Evolutionary conservation across 805 yeast species (phyloP), one percentile per base, ranked within the genome.

Genomic region (Kodamaea sagamina): DNA sequence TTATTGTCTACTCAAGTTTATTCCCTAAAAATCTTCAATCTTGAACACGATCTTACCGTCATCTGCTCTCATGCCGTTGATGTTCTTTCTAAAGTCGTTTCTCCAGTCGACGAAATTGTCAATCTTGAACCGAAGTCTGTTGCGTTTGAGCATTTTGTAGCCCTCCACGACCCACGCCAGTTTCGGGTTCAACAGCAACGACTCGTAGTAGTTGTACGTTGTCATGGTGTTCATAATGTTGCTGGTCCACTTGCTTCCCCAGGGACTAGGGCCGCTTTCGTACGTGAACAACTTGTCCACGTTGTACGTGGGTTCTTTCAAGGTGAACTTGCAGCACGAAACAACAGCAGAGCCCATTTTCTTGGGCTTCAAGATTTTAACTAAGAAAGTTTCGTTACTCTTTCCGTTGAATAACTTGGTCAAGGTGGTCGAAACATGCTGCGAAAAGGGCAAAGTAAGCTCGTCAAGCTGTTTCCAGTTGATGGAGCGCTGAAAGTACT

Each of bases 61-160:
- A 3, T 52, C 52, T 7, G 46, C 53, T 32, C 54, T 54, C 43
- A 71, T 48, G 7, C 47, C 43, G 13, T 51, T 57, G 22, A 68
- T 55, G 31, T 53, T 53, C n/a, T 54, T 43, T 37, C 58, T 59
- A 49, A 61, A 65, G 41, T 61, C 58, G 40, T 58, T 57, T 46
- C 74, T 54, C 76, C 76, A 71, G 47, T 71, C 76, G 7, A 53
- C 42, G 32, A 48, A 55, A 16, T 52, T 53, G 46, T 66, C 67
- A 24, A 70, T 52, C 32, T 54, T 52, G 42, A 68, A 59, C 47
- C 57, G 59, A 29, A 71, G 45, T 40, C 59, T 60, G 7, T 60
- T 61, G 2, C 51, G 48, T 18, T 59, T 41, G 6, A 67, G 46
- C 15, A 63, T 43, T 17, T 50, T 47, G 18, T 65, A 55, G 1